Evolutionary conservation across 2,329 filamentous ascomycete genomes (phyloP), one percentile per base, ranked within the genome.

Genomic region (Phialophora chinensis): DNA sequence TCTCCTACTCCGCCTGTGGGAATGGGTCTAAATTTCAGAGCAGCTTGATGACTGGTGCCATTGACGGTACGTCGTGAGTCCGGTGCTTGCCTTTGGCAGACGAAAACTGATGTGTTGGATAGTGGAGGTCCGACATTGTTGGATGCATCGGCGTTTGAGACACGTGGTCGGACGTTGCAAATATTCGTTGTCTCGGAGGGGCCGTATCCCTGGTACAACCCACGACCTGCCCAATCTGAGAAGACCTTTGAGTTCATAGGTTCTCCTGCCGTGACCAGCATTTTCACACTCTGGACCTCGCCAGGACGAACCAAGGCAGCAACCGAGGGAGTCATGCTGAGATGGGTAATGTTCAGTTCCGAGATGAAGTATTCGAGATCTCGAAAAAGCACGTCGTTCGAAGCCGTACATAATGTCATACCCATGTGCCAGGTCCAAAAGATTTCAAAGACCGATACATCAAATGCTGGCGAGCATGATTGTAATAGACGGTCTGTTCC

Each of bases 181-280:
- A 96, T 93, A 71, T 96, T 96, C 1, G 92, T 96, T 0, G 90
- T 92, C 76, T 96, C 93, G 0, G 90, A 92, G 0, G 92, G 91
- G 0, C 92, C 92, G 69, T 96, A 96, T 0, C 88, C 92, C 80
- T 95, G 90, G 75, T 88, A 93, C 0, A 97, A 81, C 14, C 88
- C 84, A 47, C 80, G 83, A 54, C 66, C 70, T 29, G 84, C 84
- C 93, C 93, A 97, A 38, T 83, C 83, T 1, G 84, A 80, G 49
- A 89, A 86, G 0, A 96, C 90, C 38, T 86, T 85, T 42, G 88
- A 85, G 0, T 90, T 93, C 78, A 97, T 84, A 0, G 90, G 86
- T 77, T 97, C 93, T 2, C 93, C 93, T 1, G 91, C 90, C 1
- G 91, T 92, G 12, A 95, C 90, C 2, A 97, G 80, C 69, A 95